Base-by-base conservation (phyloP, 2,329 filamentous ascomycete genomes). In the Albophoma yamanashiensis region DNA sequence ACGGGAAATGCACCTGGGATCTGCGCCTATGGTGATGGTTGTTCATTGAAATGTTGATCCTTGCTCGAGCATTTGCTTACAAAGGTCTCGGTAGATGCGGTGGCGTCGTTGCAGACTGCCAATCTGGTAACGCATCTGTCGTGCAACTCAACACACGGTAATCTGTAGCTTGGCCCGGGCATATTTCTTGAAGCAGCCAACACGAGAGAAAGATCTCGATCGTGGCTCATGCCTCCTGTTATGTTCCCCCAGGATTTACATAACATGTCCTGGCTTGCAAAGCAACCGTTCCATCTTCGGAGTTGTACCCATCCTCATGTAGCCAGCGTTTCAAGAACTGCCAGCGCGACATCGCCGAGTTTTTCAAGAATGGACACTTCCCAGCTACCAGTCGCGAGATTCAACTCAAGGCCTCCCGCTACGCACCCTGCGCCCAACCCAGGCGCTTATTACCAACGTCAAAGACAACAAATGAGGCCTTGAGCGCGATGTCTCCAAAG, bases 401-500 rank as follows among this genome's bases (percentile, higher is more conserved):
- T 20, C 40, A 20, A 20, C 40, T n/a, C 20, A 20, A 20, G 12
- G 4, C 20, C 20, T n/a, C 9, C 7, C 40, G 20, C 43, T 25
- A 45, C 25, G n/a, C 43, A 4, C 43, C 43, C 43, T 45, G 43
- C 4, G 43, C 43, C 43, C 43, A 45, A 9, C 43, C 80, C n/a
- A 83, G 70, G 1, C 77, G 75, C 68, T 75, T 79, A 69, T 83
- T 81, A 53, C 79, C 81, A 45, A 72, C 76, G 66, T 83, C 79
- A 68, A 83, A 83, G 25, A 78, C 81, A 22, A 83, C 79, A 64
- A 82, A 82, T 64, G 82, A 79, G 43, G 79, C 79, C 74, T 84
- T 83, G 73, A 84, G 82, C 67, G 84, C 80, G 63, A 84, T 77
- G 65, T 84, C 82, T 25, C 82, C 82, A 67, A 81, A 84, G 67